Evolutionary conservation across 192 early-diverging fungal species (phyloP).

Genomic region (Coemansia sp.): DNA sequence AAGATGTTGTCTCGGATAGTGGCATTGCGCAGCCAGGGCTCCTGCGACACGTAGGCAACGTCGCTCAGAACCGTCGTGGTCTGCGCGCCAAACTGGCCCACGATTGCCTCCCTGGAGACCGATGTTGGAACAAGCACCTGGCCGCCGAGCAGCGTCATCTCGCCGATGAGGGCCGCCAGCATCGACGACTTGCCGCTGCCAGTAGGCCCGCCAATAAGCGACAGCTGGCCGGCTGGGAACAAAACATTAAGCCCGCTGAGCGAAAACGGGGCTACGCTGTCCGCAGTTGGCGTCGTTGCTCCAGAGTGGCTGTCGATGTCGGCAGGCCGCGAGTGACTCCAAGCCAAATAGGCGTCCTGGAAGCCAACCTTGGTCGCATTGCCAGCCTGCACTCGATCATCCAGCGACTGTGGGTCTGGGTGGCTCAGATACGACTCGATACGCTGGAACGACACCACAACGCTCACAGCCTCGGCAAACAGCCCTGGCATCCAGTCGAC

Average conservation of each 20-base stretch:
- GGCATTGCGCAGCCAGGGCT: conserved; percentile 67
- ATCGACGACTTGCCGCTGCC: conserved; percentile 88
- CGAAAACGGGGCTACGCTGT: conserved; percentile 42
- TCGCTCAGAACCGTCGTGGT: conserved; percentile 9
- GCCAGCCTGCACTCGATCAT: conserved; percentile 5
- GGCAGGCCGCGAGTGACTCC: conserved; percentile 1
- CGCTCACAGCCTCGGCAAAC: conserved; percentile 57
- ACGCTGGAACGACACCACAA: conserved; percentile 61
- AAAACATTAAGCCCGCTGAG: conserved; percentile 60
- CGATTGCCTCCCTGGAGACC: background rate
- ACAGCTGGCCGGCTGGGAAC: conserved; percentile 67
- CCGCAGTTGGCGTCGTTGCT: background rate
- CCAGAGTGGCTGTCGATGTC: background rate
- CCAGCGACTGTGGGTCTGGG: conserved; percentile 59
- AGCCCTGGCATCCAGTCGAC: conserved; percentile 58
- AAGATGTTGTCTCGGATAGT: conserved; percentile 78
- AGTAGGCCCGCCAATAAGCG: conserved; percentile 83
- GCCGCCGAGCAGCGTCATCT: conserved; percentile 56
- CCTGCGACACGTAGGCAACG: conserved; percentile 83
- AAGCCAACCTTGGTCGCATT: conserved; percentile 50
- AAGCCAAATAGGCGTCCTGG: conserved; percentile 27
- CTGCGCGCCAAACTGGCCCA: conserved; percentile 1
- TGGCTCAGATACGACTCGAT: conserved; percentile 73
- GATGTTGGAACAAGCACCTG: conserved; percentile 17
- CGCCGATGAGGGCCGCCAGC: conserved; percentile 75